phyloP scores from a whole-genome alignment of 148 eudicot species.

The Rhododendron griersonianum region DNA sequence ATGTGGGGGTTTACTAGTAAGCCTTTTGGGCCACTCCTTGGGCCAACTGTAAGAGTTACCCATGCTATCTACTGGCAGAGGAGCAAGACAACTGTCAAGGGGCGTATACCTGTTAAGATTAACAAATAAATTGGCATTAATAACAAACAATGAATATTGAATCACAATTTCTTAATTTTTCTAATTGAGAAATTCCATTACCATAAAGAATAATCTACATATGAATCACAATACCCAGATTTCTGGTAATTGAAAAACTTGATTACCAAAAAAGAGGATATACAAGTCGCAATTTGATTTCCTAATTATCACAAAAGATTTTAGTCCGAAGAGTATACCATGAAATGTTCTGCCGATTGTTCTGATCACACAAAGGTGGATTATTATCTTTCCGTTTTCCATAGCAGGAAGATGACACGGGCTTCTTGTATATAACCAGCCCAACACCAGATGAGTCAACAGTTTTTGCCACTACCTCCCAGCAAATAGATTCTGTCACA shows the following conservation, averaged over 20 bases:
- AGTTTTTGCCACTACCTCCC: conserved; percentile 49
- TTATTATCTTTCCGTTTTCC: conserved; percentile 41
- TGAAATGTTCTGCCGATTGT: conserved; percentile 41
- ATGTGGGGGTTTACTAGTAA: conserved; percentile 47
- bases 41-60: conserved; percentile 58
- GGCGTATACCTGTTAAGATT: conserved; percentile 61
- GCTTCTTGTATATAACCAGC: conserved; percentile 80
- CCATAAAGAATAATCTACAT: not conserved
- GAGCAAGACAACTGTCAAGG: conserved; percentile 65
- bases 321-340: conserved; percentile 40
- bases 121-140: not conserved
- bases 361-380: conserved; percentile 62
- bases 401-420: conserved; percentile 67
- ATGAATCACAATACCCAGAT: not conserved
- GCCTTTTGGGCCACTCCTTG: conserved; percentile 81
- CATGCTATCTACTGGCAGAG: conserved; percentile 29
- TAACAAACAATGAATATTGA: not conserved
- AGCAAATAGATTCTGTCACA: conserved; percentile 59
- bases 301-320: not conserved
- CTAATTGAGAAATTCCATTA: not conserved
- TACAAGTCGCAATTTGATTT: not conserved
- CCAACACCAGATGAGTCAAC: conserved; percentile 44
- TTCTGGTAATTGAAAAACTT: not conserved
- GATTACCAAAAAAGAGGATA: not conserved
- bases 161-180: not conserved